Evolutionary conservation across 1,284 basidiomycete genomes (phyloP).

Genomic region (Sparassis latifolia): DNA sequence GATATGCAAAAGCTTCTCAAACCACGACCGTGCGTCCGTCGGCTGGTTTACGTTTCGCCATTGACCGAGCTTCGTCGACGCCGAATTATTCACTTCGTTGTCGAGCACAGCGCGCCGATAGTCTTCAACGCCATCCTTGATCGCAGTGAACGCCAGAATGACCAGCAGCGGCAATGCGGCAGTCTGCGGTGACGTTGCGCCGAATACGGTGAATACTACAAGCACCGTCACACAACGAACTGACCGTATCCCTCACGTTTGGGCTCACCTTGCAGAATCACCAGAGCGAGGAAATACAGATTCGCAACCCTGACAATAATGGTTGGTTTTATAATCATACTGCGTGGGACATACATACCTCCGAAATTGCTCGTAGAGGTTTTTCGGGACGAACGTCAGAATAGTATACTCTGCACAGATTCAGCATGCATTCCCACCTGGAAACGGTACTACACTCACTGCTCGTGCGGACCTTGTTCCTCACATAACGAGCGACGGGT

Average conservation of each 20-base stretch:
- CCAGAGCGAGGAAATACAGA: constrained; percentile 84
- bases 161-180: constrained; percentile 85
- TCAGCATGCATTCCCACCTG: neutral
- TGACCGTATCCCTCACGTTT: neutral
- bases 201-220: constrained; percentile 85
- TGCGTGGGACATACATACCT: constrained; percentile 38
- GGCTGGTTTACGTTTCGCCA: constrained; percentile 92
- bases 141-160: constrained; percentile 83
- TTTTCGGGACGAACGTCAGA: constrained; percentile 91
- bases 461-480: constrained; percentile 94
- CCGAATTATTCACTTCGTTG: constrained; percentile 88
- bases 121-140: constrained; percentile 95
- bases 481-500: constrained; percentile 69
- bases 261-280: constrained; percentile 73
- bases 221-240: constrained; percentile 1
- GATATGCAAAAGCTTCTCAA: constrained; percentile 65
- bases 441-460: constrained; percentile 47
- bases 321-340: constrained; percentile 1
- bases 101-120: constrained; percentile 84
- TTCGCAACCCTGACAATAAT: constrained; percentile 68
- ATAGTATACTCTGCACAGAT: constrained; percentile 74
- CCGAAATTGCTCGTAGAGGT: constrained; percentile 87
- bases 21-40: constrained; percentile 67
- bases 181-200: constrained; percentile 79
- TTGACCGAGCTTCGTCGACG: constrained; percentile 78